phyloP scores from a whole-genome alignment of 352 stramenopile species.

The Pythium aquatile region DNA sequence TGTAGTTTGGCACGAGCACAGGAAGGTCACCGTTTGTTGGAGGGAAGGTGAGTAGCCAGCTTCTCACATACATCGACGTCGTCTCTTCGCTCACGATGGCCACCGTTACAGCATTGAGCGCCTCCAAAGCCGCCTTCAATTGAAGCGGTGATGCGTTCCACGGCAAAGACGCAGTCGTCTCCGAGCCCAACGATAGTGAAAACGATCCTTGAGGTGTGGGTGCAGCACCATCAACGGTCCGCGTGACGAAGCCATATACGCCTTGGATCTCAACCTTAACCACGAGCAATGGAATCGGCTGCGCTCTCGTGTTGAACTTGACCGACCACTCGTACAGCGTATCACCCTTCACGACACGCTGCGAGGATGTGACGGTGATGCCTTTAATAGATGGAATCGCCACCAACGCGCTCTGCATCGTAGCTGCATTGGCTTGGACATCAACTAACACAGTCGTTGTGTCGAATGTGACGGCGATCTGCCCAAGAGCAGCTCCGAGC shows the following conservation, averaged over 20 bases:
- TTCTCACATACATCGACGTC: background rate
- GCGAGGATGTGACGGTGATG: background rate
- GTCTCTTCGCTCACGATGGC: background rate
- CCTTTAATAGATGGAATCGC: background rate
- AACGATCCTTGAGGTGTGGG: background rate
- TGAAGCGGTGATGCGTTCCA: background rate
- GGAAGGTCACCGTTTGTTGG: background rate
- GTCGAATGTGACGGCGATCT: background rate
- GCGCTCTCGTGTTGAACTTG: conserved; percentile 15
- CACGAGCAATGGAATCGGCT: conserved; percentile 15
- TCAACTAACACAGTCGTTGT: background rate
- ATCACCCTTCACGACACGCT: background rate
- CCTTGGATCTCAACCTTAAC: background rate
- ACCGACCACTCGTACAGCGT: conserved; percentile 28
- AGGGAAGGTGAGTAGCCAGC: background rate
- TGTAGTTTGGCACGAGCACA: background rate
- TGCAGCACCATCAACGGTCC: background rate
- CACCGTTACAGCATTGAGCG: background rate
- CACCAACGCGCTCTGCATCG: background rate
- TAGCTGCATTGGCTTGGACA: background rate
- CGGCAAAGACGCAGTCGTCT: background rate
- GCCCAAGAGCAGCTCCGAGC: background rate
- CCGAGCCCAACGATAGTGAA: background rate
- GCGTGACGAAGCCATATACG: background rate
- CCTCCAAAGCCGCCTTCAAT: background rate